These are phyloP conservation scores for Tilletiopsis washingtonensis DNA, from an alignment of 1,284 basidiomycete genomes.

Conservation along the genomic window DNA sequence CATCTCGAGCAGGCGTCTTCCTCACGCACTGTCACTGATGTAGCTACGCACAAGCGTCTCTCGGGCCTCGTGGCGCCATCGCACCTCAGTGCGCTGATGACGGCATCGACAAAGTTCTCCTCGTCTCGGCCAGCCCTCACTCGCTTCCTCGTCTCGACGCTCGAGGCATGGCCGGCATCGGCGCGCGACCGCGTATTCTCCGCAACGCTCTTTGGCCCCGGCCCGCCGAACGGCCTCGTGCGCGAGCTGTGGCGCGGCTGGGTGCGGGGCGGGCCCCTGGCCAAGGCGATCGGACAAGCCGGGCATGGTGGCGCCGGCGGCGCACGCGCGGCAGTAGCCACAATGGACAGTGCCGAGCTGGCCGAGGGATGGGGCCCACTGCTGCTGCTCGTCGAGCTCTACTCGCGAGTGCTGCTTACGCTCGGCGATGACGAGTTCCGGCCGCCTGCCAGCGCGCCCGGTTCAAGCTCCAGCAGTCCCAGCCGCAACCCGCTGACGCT, in stretches of 20 bases:
- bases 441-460: constrained; percentile 43
- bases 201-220: constrained; percentile 15
- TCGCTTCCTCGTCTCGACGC: constrained; percentile 31
- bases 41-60: constrained; percentile 27
- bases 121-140: constrained; percentile 30
- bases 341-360: constrained; percentile 9
- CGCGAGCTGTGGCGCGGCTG: constrained; percentile 44
- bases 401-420: constrained; percentile 75
- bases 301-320: too few species aligned
- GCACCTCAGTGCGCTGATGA: constrained; percentile 28
- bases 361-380: constrained; percentile 54
- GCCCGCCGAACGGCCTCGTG: constrained; percentile 16
- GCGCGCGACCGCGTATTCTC: constrained; percentile 22
- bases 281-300: constrained; percentile 19
- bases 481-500: constrained; percentile 65
- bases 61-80: constrained; percentile 20
- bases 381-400: constrained; percentile 72
- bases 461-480: background rate
- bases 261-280: constrained; percentile 26
- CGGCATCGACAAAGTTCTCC: constrained; percentile 28
- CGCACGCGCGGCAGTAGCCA: constrained; percentile 12
- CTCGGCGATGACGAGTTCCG: constrained; percentile 98
- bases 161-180: constrained; percentile 29
- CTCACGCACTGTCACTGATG: constrained; percentile 2
- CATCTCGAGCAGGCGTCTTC: background rate